Evolutionary conservation across 2,329 filamentous ascomycete genomes (phyloP), one percentile per base, ranked within the genome.

Genomic region (Orbilia oligospora): DNA sequence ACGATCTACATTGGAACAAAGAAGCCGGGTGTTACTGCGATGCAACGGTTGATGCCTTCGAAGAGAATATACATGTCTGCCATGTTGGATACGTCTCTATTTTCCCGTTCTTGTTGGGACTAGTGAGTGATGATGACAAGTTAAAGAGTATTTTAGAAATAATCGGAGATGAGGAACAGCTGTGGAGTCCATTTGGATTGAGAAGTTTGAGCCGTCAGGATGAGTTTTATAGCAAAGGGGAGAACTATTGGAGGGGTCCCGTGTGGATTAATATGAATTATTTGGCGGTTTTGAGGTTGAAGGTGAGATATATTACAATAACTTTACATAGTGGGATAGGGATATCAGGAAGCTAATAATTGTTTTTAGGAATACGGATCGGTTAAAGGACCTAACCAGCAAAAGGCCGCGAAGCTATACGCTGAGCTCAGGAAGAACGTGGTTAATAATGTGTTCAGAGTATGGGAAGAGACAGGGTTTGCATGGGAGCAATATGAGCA

Each of bases 401-500:
- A 86, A 48, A 89, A 89, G 80, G 93, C 94, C 8, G 86, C 86
- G n/a, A 87, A 90, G 70, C 87, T 97, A 76, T 98, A 97, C 86
- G 90, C 87, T 16, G 87, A 88, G 36, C 88, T 98, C 58, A 90
- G 96, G 69, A 89, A 88, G 84, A 98, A 97, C 83, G 86, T 99
- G 12, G 92, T 98, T 55, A 89, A 94, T 65, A 98, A 94, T 0
- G 92, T 98, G 14, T 97, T 92, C 86, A 89, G 91, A 73, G 91
- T 91, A 84, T 99, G 95, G 95, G 87, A 91, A 83, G 90, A 93
- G 83, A 98, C 96, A 0, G 95, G 95, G 18, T 98, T 98, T 84
- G 96, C 95, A 0, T 99, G 95, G 95, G 96, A 99, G 85, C 96
- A 99, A 86, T 99, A 98, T 85, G 93, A 97, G 84, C 93, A 94